phyloP scores from a whole-genome alignment of 1,284 basidiomycete genomes.

The Moesziomyces sp. region DNA sequence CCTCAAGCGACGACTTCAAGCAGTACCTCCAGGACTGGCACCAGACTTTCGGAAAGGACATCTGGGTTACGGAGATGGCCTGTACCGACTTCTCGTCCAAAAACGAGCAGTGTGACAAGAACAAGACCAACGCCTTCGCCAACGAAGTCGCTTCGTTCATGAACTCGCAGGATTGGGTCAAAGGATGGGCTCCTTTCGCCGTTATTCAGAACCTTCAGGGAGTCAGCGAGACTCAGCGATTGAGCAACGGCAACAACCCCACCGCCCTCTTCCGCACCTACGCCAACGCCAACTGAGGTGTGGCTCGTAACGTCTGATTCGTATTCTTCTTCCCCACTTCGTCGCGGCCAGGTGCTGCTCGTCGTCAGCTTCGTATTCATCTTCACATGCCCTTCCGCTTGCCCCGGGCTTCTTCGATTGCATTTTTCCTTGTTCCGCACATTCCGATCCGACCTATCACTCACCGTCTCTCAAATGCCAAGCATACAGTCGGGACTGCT shows the following conservation, averaged over 20 bases:
- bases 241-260: slow-evolving; percentile 45
- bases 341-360: slow-evolving; percentile 15
- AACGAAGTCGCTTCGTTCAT: slow-evolving; percentile 68
- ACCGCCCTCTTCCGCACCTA: slow-evolving; percentile 44
- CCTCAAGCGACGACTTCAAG: slow-evolving; percentile 46
- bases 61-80: slow-evolving; percentile 59
- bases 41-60: slow-evolving; percentile 46
- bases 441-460: too few relatives aligned
- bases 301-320: not conserved
- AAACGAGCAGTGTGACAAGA: slow-evolving; percentile 55
- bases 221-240: slow-evolving; percentile 43
- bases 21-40: slow-evolving; percentile 54
- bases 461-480: too few relatives aligned
- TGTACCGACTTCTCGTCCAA: too few relatives aligned
- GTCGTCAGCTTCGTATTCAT: not conserved
- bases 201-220: slow-evolving; percentile 60
- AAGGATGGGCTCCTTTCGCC: slow-evolving; percentile 57
- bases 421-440: too few relatives aligned
- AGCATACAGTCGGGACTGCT: too few relatives aligned
- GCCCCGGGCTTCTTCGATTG: too few relatives aligned
- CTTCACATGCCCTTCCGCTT: too few relatives aligned
- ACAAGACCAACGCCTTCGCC: slow-evolving; percentile 69
- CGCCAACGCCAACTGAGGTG: slow-evolving; percentile 18
- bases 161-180: slow-evolving; percentile 55
- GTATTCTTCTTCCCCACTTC: not conserved